Conservation (phyloP, 305 asterid species). For the Solanum hybrid region DNA sequence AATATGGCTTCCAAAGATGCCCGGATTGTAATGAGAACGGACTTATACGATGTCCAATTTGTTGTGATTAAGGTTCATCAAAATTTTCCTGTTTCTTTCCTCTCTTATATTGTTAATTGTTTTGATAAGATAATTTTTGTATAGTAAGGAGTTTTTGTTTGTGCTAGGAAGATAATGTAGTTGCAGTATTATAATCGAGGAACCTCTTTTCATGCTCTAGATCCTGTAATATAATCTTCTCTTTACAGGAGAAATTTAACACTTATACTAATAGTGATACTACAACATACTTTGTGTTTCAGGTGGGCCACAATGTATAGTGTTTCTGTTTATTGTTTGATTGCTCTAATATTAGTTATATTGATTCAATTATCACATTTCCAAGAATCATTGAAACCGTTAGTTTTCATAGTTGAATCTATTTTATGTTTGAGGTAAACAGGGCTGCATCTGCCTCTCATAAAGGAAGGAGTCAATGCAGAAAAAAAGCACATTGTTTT, state of each 20-base stretch:
- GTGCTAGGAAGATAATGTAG: not conserved
- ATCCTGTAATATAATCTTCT: not conserved
- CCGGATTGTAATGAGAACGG: conserved; percentile 89
- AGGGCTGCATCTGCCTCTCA: not conserved
- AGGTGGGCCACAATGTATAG: not conserved
- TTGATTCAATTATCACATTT: not conserved
- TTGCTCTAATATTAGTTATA: not conserved
- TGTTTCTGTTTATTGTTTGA: not conserved
- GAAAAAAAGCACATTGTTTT: not conserved
- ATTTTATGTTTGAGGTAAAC: not conserved
- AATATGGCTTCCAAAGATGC: conserved; percentile 67
- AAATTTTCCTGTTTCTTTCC: not conserved
- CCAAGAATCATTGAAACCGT: not conserved
- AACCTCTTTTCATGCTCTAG: not conserved
- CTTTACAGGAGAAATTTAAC: too few species aligned
- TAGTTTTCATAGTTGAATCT: not conserved
- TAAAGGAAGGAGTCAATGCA: not conserved
- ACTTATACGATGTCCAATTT: conserved; percentile 63
- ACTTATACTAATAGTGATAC: not conserved
- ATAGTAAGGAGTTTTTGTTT: not conserved
- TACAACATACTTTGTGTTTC: not conserved
- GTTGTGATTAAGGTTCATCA: conserved; percentile 37
- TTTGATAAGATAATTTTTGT: not conserved
- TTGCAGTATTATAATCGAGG: not conserved
- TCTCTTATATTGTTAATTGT: not conserved